Conservation (phyloP, 2,329 filamentous ascomycete genomes). For the Fusarium dlaminii region DNA sequence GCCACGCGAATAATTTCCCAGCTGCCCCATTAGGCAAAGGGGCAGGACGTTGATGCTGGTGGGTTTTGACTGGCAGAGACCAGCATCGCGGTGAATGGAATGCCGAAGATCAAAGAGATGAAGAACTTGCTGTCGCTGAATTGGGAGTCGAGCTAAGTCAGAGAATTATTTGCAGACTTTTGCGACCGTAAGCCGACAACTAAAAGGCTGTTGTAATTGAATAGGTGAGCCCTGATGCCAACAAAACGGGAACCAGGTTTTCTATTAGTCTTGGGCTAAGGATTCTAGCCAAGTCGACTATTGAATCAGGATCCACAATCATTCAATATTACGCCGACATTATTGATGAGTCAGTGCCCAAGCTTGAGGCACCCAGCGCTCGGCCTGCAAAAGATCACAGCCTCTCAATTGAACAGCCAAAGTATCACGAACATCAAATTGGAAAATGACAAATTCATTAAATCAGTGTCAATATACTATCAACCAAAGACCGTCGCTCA, state of each 20-base stretch:
- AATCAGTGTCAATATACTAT: neutral
- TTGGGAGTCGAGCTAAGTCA: neutral
- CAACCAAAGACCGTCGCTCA: neutral
- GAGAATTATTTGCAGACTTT: too few relatives aligned
- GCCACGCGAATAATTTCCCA: neutral
- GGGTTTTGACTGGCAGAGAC: neutral
- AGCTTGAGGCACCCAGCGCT: neutral
- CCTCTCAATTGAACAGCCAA: too few relatives aligned
- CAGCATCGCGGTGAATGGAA: neutral
- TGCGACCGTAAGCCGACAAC: neutral
- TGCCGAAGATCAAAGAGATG: too few relatives aligned
- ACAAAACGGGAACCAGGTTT: neutral
- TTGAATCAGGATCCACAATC: neutral
- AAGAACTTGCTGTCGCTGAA: neutral
- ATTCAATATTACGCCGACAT: neutral
- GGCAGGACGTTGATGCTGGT: neutral
- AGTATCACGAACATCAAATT: too few relatives aligned
- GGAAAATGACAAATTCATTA: neutral
- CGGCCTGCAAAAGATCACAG: neutral
- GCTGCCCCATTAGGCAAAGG: too few relatives aligned
- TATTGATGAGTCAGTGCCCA: neutral
- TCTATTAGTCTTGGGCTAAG: neutral
- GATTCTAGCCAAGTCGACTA: neutral
- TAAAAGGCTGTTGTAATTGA: neutral
- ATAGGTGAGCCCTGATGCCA: neutral